Conservation (phyloP, 768 basidiomycete species). For the Lactarius vividus region DNA sequence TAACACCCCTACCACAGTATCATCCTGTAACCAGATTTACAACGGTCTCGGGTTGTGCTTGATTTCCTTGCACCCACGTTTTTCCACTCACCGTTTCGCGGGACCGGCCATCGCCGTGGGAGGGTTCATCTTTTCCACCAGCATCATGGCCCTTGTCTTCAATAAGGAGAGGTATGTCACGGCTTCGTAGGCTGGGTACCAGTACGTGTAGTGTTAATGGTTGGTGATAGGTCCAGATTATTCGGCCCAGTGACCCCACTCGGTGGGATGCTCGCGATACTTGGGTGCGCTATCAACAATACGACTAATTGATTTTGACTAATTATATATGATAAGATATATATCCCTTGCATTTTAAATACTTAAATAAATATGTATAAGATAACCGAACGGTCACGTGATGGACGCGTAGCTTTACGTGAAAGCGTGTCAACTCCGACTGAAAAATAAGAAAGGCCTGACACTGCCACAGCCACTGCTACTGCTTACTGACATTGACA, state of each 20-base stretch:
- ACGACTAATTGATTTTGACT: neutral
- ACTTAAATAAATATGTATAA: neutral
- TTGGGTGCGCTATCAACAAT: slow-evolving; percentile 49
- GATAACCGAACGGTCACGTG: slow-evolving; percentile 38
- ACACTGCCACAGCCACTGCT: slow-evolving; percentile 1
- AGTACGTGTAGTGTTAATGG: neutral
- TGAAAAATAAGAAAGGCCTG: slow-evolving; percentile 35
- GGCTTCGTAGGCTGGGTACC: neutral
- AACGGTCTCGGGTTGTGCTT: slow-evolving; percentile 67
- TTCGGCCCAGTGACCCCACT: slow-evolving; percentile 68
- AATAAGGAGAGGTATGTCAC: slow-evolving; percentile 42
- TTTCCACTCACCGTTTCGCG: slow-evolving; percentile 58
- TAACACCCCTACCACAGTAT: neutral
- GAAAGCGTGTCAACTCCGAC: slow-evolving; percentile 44
- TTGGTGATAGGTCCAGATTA: slow-evolving; percentile 41
- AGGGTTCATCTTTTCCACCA: slow-evolving; percentile 57
- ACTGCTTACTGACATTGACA: neutral
- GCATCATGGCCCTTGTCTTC: slow-evolving; percentile 55
- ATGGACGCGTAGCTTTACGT: slow-evolving; percentile 36
- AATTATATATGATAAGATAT: slow-evolving; percentile 43
- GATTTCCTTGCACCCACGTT: slow-evolving; percentile 60
- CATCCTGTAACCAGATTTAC: slow-evolving; percentile 44
- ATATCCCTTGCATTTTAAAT: slow-evolving; percentile 47
- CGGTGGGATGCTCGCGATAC: slow-evolving; percentile 62
- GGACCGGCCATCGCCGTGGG: slow-evolving; percentile 65